These are phyloP conservation scores for Quercus lobata DNA, from an alignment of 331 rosid genomes.

Conservation along the genomic window DNA sequence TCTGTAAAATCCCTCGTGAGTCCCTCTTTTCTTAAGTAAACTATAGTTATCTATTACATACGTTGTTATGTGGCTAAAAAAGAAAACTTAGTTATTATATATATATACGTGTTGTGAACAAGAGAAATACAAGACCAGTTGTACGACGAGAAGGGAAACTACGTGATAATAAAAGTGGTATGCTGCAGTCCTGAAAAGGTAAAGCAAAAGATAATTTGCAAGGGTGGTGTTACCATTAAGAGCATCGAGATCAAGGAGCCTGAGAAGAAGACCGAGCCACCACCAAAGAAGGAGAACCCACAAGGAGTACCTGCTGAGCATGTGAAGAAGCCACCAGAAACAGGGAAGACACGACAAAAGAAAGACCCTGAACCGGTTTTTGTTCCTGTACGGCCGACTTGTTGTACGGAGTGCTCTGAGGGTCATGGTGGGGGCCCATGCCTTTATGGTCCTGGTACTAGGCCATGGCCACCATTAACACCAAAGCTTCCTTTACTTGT, in stretches of 20 bases:
- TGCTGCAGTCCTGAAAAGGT: conserved; percentile 73
- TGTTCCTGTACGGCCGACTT: neutral
- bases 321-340: too few species aligned
- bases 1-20: conserved; percentile 66
- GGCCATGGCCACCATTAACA: neutral
- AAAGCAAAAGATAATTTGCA: conserved; percentile 57
- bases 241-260: conserved; percentile 47
- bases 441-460: conserved; percentile 28
- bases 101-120: conserved; percentile 33
- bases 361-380: too few species aligned
- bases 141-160: conserved; percentile 50
- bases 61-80: neutral
- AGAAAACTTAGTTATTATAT: conserved; percentile 25
- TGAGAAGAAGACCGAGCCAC: neutral
- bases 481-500: neutral
- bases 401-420: conserved; percentile 17
- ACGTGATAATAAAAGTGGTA: conserved; percentile 61
- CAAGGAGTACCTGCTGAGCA: too few species aligned
- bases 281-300: neutral
- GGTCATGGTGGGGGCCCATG: conserved; percentile 46
- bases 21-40: neutral
- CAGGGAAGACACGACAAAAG: neutral
- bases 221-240: conserved; percentile 49
- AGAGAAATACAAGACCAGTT: conserved; percentile 73
- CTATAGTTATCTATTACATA: neutral